Base-by-base conservation (phyloP, 2,329 filamentous ascomycete genomes). In the Alternaria sp. region DNA sequence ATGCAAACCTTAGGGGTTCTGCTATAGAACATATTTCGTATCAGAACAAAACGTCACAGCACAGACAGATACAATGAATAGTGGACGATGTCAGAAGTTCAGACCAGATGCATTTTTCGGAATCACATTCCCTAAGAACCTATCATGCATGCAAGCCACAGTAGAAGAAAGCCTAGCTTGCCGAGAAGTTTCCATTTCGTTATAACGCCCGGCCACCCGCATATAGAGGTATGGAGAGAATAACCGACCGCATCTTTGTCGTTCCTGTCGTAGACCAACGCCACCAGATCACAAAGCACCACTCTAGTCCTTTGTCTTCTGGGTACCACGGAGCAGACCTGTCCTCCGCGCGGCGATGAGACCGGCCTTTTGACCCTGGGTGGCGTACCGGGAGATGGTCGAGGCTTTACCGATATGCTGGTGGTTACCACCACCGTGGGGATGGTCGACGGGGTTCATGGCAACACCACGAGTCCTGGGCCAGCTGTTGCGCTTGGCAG, bases 401-500 rank as follows among this genome's bases (percentile, higher is more conserved):
- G 96, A 99, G 80, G 96, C 96, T 88, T 99, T 98, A 92, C 96
- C 94, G 82, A 97, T 97, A 87, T 99, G 96, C 89, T 99, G 96
- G 86, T 99, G 96, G 91, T 99, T 98, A 97, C 96, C 95, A 85
- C 84, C 84, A 83, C 84, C 84, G 82, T 86, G 84, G 79, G 84
- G 84, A 90, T 99, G 96, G 87, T 99, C 96, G 81, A 99, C 96
- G 81, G 96, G 96, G 89, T 99, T 99, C 96, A 99, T 99, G 86
- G 96, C 96, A 91, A 99, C 96, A 97, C 96, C 96, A 96, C 96
- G 95, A 89, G 96, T 99, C 93, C 97, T 97, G 87, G 96, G 96
- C 96, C 96, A 99, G 83, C 90, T 95, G 93, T 99, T 98, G 84
- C 96, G 93, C 93, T 99, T 99, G 88, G 97, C 96, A 79, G 94